These are phyloP conservation scores for Trichophyton benhamiae DNA, from an alignment of 2,329 filamentous ascomycete genomes.

Conservation along the genomic window DNA sequence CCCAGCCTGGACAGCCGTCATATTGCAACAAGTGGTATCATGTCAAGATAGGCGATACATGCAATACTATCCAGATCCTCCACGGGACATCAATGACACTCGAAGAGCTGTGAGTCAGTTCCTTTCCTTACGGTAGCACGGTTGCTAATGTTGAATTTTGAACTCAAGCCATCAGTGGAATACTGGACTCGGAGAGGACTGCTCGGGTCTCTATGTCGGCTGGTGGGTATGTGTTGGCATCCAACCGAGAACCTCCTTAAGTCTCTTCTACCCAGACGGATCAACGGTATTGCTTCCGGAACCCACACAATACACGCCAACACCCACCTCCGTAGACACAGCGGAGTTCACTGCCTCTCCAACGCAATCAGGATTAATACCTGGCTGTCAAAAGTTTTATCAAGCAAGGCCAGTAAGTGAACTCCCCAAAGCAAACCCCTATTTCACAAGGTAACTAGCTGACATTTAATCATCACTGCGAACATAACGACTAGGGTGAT, in stretches of 20 bases:
- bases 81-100: conserved; percentile 3
- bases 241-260: not conserved
- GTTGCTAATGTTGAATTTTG: not conserved
- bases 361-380: not conserved
- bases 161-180: conserved; percentile 9
- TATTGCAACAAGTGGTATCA: conserved; percentile 9
- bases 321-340: not conserved
- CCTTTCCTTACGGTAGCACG: not conserved
- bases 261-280: not conserved
- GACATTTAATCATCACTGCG: no score
- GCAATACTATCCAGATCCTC: conserved; percentile 1
- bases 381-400: not conserved
- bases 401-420: not conserved
- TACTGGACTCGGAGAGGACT: conserved; percentile 6
- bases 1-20: conserved; percentile 8
- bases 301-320: not conserved
- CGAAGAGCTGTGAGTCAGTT: conserved; percentile 7
- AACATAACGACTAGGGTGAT: not conserved
- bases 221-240: conserved; percentile 10
- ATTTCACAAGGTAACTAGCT: not conserved
- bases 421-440: not conserved
- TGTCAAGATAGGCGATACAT: conserved; percentile 5
- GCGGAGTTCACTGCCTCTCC: not conserved
- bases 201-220: conserved; percentile 15
- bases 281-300: not conserved